A percentile compares a stretch with the other conserved stretches of the same genome.
phyloP scores from a whole-genome alignment of 2,329 filamentous ascomycete genomes.

The Cladosporium sp. region DNA sequence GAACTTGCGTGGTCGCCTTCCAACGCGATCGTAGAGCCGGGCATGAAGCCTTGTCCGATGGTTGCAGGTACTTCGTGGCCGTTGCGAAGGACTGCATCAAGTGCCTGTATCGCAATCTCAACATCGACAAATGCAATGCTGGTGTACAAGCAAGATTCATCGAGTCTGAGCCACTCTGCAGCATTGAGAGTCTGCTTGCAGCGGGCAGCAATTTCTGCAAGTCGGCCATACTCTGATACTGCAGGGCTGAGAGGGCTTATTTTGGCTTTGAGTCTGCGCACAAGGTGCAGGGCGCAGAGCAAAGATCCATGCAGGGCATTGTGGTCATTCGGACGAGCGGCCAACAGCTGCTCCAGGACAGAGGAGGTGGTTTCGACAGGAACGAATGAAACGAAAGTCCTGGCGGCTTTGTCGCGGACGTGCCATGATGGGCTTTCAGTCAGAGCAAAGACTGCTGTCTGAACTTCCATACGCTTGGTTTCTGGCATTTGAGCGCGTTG shows the following conservation, averaged over 20 bases:
- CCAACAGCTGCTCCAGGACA: slow-evolving; percentile 14
- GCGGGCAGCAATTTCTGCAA: background rate
- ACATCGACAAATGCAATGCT: slow-evolving; percentile 6
- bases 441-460: slow-evolving; percentile 56
- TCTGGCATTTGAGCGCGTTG: slow-evolving; percentile 65
- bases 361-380: slow-evolving; percentile 8
- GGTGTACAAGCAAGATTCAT: slow-evolving; percentile 10
- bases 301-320: slow-evolving; percentile 33
- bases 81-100: background rate
- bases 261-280: slow-evolving; percentile 11
- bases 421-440: slow-evolving; percentile 71
- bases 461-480: slow-evolving; percentile 50
- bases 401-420: slow-evolving; percentile 72
- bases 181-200: background rate
- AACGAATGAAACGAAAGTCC: slow-evolving; percentile 51
- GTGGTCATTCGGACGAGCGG: slow-evolving; percentile 12
- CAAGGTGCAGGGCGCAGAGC: slow-evolving; percentile 25
- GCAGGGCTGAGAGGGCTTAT: background rate
- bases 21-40: background rate
- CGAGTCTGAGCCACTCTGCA: slow-evolving; percentile 6
- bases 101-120: background rate
- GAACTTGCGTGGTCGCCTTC: slow-evolving; percentile 3
- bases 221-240: background rate
- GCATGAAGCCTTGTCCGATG: background rate
- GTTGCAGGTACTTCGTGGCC: background rate